Conservation (phyloP, 1,139 yeast genomes). For the Zygosaccharomyces sapae region DNA sequence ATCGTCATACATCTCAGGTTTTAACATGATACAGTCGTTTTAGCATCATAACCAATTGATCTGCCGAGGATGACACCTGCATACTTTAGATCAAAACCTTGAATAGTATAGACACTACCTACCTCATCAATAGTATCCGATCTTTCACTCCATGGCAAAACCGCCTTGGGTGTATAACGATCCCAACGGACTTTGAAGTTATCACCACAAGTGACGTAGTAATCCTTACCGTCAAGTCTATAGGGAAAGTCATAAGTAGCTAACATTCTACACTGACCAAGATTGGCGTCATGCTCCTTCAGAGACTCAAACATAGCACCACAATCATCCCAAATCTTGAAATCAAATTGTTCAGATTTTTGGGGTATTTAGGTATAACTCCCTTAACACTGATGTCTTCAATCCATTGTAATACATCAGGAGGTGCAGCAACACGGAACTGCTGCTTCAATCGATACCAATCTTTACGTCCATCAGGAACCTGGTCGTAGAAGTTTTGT, state of each 20-base stretch:
- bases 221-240: slow-evolving; percentile 41
- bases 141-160: slow-evolving; percentile 43
- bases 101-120: slow-evolving; percentile 44
- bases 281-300: slow-evolving; percentile 28
- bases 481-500: slow-evolving; percentile 15
- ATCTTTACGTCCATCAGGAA: slow-evolving; percentile 19
- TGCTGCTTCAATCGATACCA: slow-evolving; percentile 37
- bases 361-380: slow-evolving; percentile 35
- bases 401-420: slow-evolving; percentile 40
- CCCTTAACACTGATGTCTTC: slow-evolving; percentile 37
- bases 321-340: slow-evolving; percentile 41
- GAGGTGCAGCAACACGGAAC: slow-evolving; percentile 40
- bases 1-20: slow-evolving; percentile 40
- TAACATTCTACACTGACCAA: slow-evolving; percentile 41
- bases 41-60: slow-evolving; percentile 38
- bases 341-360: slow-evolving; percentile 33
- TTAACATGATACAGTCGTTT: slow-evolving; percentile 35
- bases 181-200: slow-evolving; percentile 43
- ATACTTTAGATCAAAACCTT: slow-evolving; percentile 43
- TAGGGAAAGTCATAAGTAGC: slow-evolving; percentile 45
- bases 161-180: slow-evolving; percentile 38
- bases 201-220: slow-evolving; percentile 41
- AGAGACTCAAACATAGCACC: slow-evolving; percentile 39
- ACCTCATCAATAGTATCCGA: slow-evolving; percentile 43
- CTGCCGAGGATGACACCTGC: slow-evolving; percentile 44